phyloP scores from a whole-genome alignment of 2,329 filamentous ascomycete genomes.

The Ophiostoma piceae region DNA sequence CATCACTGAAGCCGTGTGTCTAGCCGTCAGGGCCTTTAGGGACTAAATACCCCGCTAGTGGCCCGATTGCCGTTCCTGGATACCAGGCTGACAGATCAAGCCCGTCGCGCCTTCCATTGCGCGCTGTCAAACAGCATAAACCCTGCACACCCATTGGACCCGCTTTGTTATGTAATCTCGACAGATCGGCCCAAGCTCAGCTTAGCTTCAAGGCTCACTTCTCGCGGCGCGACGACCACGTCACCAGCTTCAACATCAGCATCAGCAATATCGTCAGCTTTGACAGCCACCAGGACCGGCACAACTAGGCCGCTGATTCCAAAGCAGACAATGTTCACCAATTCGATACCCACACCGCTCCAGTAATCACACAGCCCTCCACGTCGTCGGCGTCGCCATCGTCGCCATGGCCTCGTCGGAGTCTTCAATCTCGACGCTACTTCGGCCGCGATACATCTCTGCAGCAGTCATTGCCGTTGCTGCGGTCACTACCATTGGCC shows the following conservation, averaged over 20 bases:
- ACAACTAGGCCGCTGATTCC: not conserved
- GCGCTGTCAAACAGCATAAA: not conserved
- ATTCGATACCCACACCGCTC: not conserved
- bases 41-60: not conserved
- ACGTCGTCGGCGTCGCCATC: not conserved
- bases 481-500: slow-evolving; percentile 24
- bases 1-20: not conserved
- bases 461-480: slow-evolving; percentile 25
- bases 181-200: not conserved
- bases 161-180: slow-evolving; percentile 13
- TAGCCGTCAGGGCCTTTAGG: not conserved
- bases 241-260: not conserved
- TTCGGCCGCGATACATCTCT: slow-evolving; percentile 26
- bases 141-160: not conserved
- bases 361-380: not conserved
- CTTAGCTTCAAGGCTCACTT: not conserved
- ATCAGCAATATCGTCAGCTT: not conserved
- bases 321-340: not conserved
- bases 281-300: not conserved
- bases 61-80: slow-evolving; percentile 7
- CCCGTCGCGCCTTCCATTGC: not conserved
- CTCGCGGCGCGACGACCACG: not conserved
- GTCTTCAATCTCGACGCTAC: slow-evolving; percentile 22
- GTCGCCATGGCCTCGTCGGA: slow-evolving; percentile 11
- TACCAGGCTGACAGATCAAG: slow-evolving; percentile 13